Base-by-base conservation (phyloP, 2,329 filamentous ascomycete genomes). In the Chaetomium strumarium region DNA sequence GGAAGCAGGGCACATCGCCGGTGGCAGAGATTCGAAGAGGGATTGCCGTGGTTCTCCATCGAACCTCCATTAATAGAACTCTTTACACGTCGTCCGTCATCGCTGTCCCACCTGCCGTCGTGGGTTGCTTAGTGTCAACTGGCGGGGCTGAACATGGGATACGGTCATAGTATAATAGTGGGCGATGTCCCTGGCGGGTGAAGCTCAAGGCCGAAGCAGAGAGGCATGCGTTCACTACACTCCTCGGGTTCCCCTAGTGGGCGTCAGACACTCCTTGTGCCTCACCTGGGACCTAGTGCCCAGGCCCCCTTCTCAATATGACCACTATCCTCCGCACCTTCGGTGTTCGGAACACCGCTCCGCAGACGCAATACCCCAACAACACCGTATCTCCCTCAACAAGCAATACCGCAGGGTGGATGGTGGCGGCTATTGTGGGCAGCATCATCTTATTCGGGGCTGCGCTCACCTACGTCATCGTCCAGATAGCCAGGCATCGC, bases 361-460 rank as follows among this genome's bases (percentile, higher is more conserved):
- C 30, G 47, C 37, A 39, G 16, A 46, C 14, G 14, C 51, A 33
- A 13, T 31, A 20, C 13, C 40, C 34, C 43, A 37, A 53, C n/a
- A 36, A 49, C 17, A 36, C 24, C 8, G 24, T 10, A 10, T 4
- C 20, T 24, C 30, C 34, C 29, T 31, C 40, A 13, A 34, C 14
- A 7, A 48, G 39, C 52, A 53, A 16, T 50, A 46, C 52, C 10
- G 41, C 30, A 12, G 40, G 44, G 8, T 69, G 62, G 65, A 57
- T 67, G 40, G 59, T 67, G 36, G 52, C 59, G 5, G 55, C 57
- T 30, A 58, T 65, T 40, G 58, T 67, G 12, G 50, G 60, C 16
- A 62, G 60, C 41, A 50, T 64, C 37, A 51, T 64, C 46, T 42
- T 63, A 43, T 37, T 67, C 12, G 58, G 60, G 5, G 54, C 60